phyloP scores from a whole-genome alignment of 768 basidiomycete species.

The Serendipita sp. region DNA sequence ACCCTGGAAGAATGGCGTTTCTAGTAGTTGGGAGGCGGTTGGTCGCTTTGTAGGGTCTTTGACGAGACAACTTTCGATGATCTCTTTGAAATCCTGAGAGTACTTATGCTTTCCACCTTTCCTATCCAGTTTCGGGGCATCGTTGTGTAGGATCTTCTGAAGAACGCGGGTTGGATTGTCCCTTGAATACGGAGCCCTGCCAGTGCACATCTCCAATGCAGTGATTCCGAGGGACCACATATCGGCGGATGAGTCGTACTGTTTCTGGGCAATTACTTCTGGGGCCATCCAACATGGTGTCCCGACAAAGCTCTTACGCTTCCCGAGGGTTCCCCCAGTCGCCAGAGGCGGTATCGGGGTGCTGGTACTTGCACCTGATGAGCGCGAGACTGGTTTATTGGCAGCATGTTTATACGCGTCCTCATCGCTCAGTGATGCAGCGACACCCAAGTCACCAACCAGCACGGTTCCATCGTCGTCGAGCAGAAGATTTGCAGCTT shows the following conservation, averaged over 20 bases:
- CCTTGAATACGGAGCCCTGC: conserved; percentile 68
- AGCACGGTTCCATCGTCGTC: conserved; percentile 84
- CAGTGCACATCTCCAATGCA: conserved; percentile 77
- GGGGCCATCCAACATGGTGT: conserved; percentile 99
- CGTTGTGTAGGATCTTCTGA: conserved; percentile 61
- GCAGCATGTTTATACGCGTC: conserved; percentile 12
- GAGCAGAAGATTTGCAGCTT: conserved; percentile 84
- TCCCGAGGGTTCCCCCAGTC: conserved; percentile 31
- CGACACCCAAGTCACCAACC: conserved; percentile 83
- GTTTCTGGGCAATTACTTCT: conserved; percentile 69
- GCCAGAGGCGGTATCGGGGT: background rate
- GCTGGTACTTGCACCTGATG: conserved; percentile 21
- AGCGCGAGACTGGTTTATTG: conserved; percentile 15
- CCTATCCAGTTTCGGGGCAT: conserved; percentile 59
- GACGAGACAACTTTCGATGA: conserved; percentile 63
- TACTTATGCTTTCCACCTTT: conserved; percentile 57
- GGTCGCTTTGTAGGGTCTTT: conserved; percentile 77
- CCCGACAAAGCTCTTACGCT: conserved; percentile 83
- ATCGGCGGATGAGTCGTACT: conserved; percentile 76
- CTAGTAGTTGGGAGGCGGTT: conserved; percentile 58
- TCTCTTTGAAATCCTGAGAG: conserved; percentile 65
- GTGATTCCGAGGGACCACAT: conserved; percentile 97
- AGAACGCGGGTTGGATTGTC: conserved; percentile 60
- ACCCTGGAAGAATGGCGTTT: conserved; percentile 59
- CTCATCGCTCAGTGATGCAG: conserved; percentile 65